Evolutionary conservation across 164 flowering plant species (phyloP), one percentile per base, ranked within the genome.

Genomic region (Vitis cinerea): DNA sequence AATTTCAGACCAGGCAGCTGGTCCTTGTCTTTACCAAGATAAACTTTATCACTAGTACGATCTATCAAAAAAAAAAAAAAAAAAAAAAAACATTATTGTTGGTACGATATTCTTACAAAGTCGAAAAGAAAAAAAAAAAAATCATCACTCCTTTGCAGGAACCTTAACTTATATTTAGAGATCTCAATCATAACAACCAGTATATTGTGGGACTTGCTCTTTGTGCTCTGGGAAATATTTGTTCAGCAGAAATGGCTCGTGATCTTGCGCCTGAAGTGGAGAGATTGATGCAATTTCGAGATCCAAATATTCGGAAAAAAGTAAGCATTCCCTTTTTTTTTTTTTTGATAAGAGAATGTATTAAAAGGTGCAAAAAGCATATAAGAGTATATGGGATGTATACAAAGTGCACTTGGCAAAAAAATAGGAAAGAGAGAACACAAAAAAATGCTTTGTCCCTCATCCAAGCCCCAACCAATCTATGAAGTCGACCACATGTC

Each of bases 221-320:
- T 72, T 96, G 98, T 84, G 99, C 98, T 60, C 81, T 96, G 65
- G 99, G 99, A 65, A 96, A 96, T 76, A 93, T 96, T 50, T 91
- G 97, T 76, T 96, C 99, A 63, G 97, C 97, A 60, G 99, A 96
- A 84, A 96, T 96, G 99, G 99, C 99, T 70, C 97, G 99, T 68
- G 99, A 96, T 84, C 98, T 96, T 71, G 95, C 99, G 31, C 99
- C 98, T 51, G 99, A 96, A 83, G 97, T 96, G 59, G 97, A 96
- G 76, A 85, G 92, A 78, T 77, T 96, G 75, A 84, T 96, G 71
- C 97, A 92, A 70, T 89, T 87, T 79, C 86, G 99, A 64, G 98
- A 96, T 81, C 95, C 98, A 66, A 96, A 96, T 76, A 86, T 90
- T 57, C 80, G 99, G 63, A 96, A 96, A 79, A 96, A 96, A 79